Base-by-base conservation (phyloP, 257 asterid genomes). In the Prunella vulgaris region DNA sequence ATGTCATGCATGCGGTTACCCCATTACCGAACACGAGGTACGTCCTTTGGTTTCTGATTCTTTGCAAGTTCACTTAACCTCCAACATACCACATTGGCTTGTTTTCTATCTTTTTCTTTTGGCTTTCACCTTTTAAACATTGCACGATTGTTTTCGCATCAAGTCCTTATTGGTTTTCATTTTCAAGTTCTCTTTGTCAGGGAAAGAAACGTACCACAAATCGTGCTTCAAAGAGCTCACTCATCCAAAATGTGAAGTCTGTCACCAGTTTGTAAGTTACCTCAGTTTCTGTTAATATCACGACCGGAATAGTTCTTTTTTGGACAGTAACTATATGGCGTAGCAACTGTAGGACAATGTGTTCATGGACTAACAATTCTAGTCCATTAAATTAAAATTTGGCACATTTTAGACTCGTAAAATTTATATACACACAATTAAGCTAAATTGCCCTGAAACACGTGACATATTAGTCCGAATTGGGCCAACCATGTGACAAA, bases 231-330 rank as follows among this genome's bases (percentile, higher is more conserved):
- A 88, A 78, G 96, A 91, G 83, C 87, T 91, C 78, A 88, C 89
- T 44, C 99, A 91, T 78, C 97, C 97, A 46, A 94, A 85, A 77
- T 94, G 95, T 81, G 99, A 87, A 87, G 97, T 94, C 70, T 93
- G 97, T 81, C 83, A 86, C 76, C 96, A 90, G 75, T 93, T 84
- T 81, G 99, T 90, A 84, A 77, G 90, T 48, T 40, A 69, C 35
- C 44, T 54, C 46, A 14, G 59, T 56, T 69, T 62, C 71, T 37
- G 61, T 15, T 22, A 1, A 15, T 37, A 46, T 33, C 5, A 33
- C 38, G 38, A 7, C 38, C 2, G 38, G 38, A 33, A 33, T 33
- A 5, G 7, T 33, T 33, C 7, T 33, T 30, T 7, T 5, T 33
- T 5, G 40, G 10, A 33, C 40, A 1, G 40, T 5, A 33, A 33